phyloP scores from a whole-genome alignment of 331 rosid genomes.

The Erythrophleum ivorense region DNA sequence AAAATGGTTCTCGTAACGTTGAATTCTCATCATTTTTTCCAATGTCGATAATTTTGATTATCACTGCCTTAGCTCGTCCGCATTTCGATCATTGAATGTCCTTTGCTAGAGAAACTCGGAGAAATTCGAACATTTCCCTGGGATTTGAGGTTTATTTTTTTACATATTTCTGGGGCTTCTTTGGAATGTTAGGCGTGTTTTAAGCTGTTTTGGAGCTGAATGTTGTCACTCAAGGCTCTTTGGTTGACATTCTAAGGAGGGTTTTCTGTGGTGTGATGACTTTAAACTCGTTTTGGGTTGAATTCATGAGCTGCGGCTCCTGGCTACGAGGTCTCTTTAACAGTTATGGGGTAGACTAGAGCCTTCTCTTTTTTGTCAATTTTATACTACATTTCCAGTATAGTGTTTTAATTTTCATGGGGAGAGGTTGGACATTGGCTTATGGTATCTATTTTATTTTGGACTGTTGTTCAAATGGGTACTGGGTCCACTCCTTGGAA shows the following conservation, averaged over 20 bases:
- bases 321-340: constrained; percentile 8
- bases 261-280: neutral
- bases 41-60: constrained; percentile 41
- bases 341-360: constrained; percentile 39
- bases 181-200: constrained; percentile 14
- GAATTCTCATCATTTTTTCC: constrained; percentile 10
- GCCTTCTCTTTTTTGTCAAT: neutral
- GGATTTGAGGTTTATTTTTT: constrained; percentile 24
- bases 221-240: constrained; percentile 20
- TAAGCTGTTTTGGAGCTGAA: constrained; percentile 49
- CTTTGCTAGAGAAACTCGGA: neutral
- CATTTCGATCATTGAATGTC: neutral
- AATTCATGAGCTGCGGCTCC: constrained; percentile 41
- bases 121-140: constrained; percentile 11
- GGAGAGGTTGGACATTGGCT: constrained; percentile 43
- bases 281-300: constrained; percentile 4
- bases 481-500: constrained; percentile 47
- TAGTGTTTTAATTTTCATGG: constrained; percentile 50
- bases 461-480: constrained; percentile 52
- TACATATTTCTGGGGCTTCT: constrained; percentile 47
- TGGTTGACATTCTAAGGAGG: neutral
- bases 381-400: constrained; percentile 17
- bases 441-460: constrained; percentile 40
- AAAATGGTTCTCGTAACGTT: constrained; percentile 21
- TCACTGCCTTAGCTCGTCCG: constrained; percentile 7